phyloP scores from a whole-genome alignment of 2,329 filamentous ascomycete genomes.

The Cryphonectria carpinicola region DNA sequence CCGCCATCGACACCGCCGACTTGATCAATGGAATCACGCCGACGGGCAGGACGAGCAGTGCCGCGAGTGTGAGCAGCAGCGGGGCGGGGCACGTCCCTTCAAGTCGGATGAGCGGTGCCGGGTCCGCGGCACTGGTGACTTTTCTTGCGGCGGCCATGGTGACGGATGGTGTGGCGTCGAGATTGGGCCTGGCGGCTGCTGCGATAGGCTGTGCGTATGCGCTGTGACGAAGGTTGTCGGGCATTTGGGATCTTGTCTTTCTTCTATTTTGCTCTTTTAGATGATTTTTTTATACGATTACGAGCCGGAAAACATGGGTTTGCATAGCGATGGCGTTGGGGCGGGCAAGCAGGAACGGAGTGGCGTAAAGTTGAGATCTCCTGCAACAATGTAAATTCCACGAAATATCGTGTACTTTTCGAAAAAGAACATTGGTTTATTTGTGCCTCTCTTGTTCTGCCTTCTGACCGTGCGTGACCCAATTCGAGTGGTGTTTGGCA shows the following conservation, averaged over 20 bases:
- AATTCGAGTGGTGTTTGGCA: slow-evolving; percentile 1
- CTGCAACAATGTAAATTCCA: neutral
- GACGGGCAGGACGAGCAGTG: slow-evolving; percentile 31
- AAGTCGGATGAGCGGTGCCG: slow-evolving; percentile 22
- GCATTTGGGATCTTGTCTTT: neutral
- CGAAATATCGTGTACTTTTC: neutral
- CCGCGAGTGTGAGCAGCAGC: slow-evolving; percentile 28
- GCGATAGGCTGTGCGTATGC: neutral
- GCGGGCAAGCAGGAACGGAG: neutral
- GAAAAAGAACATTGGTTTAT: neutral
- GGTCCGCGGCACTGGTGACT: slow-evolving; percentile 47
- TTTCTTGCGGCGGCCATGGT: neutral
- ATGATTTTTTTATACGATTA: neutral
- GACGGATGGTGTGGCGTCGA: neutral
- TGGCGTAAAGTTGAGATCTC: neutral
- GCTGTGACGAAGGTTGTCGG: neutral
- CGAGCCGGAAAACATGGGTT: neutral
- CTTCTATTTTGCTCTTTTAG: neutral
- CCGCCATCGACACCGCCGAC: slow-evolving; percentile 72
- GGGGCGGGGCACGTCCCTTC: slow-evolving; percentile 23
- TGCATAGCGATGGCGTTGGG: slow-evolving; percentile 39
- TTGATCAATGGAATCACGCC: slow-evolving; percentile 60
- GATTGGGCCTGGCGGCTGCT: neutral
- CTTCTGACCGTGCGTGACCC: slow-evolving; percentile 3
- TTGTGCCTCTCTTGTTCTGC: neutral